Conservation (phyloP, 2,329 filamentous ascomycete genomes). For the Fonsecaea monophora region DNA sequence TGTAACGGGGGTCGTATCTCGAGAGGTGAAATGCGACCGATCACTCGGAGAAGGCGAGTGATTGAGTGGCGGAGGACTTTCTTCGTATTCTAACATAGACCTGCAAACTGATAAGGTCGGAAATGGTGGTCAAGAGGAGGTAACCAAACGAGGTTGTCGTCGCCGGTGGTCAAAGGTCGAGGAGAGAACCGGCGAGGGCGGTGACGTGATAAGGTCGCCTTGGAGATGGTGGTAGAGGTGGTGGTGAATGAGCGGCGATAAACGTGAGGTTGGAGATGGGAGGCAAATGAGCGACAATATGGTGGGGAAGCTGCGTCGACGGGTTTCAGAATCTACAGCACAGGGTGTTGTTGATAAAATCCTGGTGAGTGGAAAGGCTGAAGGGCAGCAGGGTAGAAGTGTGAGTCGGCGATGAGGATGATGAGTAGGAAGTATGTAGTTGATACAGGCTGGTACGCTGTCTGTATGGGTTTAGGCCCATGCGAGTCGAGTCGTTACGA, state of each 20-base stretch:
- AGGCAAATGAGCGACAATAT: conserved; percentile 21
- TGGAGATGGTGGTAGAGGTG: background rate
- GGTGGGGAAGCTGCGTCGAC: conserved; percentile 1
- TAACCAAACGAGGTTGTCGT: conserved; percentile 32
- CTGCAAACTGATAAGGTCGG: conserved; percentile 10
- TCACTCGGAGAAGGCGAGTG: conserved; percentile 59
- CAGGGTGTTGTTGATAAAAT: conserved; percentile 1
- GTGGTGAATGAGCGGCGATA: conserved; percentile 7
- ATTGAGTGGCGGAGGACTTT: conserved; percentile 59
- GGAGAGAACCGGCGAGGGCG: conserved; percentile 9
- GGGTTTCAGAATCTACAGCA: conserved; percentile 7
- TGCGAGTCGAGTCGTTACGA: conserved; percentile 21
- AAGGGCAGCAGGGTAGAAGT: conserved; percentile 4
- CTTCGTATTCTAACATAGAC: conserved; percentile 61
- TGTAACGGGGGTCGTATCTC: conserved; percentile 57
- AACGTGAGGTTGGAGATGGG: conserved; percentile 11
- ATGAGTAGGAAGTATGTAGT: conserved; percentile 11
- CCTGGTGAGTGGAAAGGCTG: conserved; percentile 2
- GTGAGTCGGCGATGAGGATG: conserved; percentile 24
- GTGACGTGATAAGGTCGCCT: conserved; percentile 20
- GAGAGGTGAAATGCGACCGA: conserved; percentile 57
- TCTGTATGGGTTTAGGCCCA: conserved; percentile 13
- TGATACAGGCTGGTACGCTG: conserved; percentile 1
- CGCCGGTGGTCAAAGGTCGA: conserved; percentile 8
- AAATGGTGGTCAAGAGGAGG: background rate